These are phyloP conservation scores for Tylopilus sp. DNA, from an alignment of 768 basidiomycete genomes.

Conservation along the genomic window DNA sequence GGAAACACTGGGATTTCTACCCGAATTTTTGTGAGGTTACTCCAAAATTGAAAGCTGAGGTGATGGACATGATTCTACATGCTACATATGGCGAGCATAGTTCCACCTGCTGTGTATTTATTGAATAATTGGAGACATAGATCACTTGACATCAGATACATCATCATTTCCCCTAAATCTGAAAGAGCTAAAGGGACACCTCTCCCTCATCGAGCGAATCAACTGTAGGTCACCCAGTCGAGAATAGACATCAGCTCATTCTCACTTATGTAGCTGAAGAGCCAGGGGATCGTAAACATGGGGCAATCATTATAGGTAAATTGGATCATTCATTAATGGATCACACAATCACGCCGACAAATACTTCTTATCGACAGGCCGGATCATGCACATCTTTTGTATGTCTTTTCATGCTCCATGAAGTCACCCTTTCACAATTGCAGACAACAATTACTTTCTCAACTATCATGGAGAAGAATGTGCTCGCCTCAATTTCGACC, in stretches of 20 bases:
- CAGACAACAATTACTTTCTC: constrained; percentile 35
- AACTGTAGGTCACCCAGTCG: constrained; percentile 14
- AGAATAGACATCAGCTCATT: not conserved
- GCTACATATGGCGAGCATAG: constrained; percentile 23
- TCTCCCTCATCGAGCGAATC: constrained; percentile 26
- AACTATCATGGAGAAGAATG: constrained; percentile 44
- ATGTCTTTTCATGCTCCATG: not conserved
- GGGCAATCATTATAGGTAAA: constrained; percentile 22
- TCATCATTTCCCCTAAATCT: constrained; percentile 24
- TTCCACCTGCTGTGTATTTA: not conserved
- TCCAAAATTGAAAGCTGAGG: constrained; percentile 24
- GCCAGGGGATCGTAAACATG: constrained; percentile 11
- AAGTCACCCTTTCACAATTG: not conserved
- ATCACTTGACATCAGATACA: constrained; percentile 26
- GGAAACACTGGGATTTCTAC: constrained; percentile 36
- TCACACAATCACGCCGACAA: constrained; percentile 7
- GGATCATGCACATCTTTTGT: constrained; percentile 32
- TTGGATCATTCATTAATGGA: not conserved
- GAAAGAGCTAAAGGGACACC: constrained; percentile 18
- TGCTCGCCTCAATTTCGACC: constrained; percentile 38
- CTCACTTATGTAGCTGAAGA: constrained; percentile 7
- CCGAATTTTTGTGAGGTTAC: constrained; percentile 28
- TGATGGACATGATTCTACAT: constrained; percentile 23
- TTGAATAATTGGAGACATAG: constrained; percentile 4
- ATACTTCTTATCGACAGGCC: constrained; percentile 22